Evolutionary conservation across 306 rosid genomes (phyloP).

Genomic region (Casuarina cunninghamiana): DNA sequence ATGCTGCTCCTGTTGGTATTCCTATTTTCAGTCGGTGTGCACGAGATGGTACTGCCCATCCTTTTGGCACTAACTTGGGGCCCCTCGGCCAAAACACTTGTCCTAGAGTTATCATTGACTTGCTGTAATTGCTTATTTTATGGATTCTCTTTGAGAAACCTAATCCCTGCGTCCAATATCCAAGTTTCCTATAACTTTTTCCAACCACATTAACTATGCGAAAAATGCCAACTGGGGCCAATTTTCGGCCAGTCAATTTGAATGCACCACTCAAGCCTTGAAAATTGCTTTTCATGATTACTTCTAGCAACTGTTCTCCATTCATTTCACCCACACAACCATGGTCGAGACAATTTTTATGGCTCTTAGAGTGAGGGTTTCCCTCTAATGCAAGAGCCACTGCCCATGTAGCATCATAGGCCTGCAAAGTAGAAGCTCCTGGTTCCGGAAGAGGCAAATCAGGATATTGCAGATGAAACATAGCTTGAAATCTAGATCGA

Average conservation of each 20-base stretch:
- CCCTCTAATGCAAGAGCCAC: background rate
- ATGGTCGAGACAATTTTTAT: background rate
- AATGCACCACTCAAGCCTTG: background rate
- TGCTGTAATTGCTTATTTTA: background rate
- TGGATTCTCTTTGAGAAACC: conserved; percentile 3
- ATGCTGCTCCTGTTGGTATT: background rate
- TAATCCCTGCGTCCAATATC: background rate
- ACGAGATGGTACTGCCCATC: conserved; percentile 13
- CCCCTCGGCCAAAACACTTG: background rate
- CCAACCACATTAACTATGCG: background rate
- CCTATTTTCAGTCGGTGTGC: background rate
- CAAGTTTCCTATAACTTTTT: background rate
- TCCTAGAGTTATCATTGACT: background rate
- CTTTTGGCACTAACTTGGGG: conserved; percentile 2
- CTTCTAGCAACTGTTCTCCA: background rate
- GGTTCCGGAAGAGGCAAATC: background rate
- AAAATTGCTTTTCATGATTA: background rate
- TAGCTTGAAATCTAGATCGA: background rate
- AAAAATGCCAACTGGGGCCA: conserved; percentile 1
- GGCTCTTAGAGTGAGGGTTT: background rate
- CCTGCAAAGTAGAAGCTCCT: background rate
- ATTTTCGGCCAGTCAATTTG: background rate
- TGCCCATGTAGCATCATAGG: conserved; percentile 15
- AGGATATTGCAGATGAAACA: background rate
- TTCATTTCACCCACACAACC: background rate